Base-by-base conservation (phyloP, 2,329 filamentous ascomycete species). In the Colletotrichum godetiae region DNA sequence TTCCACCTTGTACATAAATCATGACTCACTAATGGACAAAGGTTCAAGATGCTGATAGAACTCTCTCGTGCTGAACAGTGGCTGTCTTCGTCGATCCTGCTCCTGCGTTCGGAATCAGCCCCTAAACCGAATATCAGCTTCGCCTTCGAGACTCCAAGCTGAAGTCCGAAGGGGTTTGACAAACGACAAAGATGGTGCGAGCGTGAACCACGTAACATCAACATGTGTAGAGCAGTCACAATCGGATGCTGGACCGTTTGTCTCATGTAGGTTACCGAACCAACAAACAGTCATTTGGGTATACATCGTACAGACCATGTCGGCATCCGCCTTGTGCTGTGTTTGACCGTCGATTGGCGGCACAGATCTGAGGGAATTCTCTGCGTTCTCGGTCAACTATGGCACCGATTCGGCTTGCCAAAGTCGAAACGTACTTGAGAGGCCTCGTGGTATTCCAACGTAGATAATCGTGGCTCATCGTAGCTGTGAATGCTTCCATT, bases 1-100 rank as follows among this genome's bases (percentile, higher is more conserved):
- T 19, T 55, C 37, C 31, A 66, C 56, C 22, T 24, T 66, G 55
- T 70, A 65, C 70, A 66, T 73, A 59, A 19, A 69, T 61, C 22
- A 57, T 58, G 67, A 66, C 61, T 61, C n/a, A 22, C 19, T 19
- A 63, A 57, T 57, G 37, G n/a, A 22, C 8, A 31, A 24, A 42
- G 2, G 19, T 29, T 33, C 24, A 11, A 22, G 27, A 27, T 13
- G 24, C n/a, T 49, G 19, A 19, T 22, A 35, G 22, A 22, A 35
- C 13, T 35, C n/a, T n/a, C 37, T 55, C n/a, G 5, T 27, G 49
- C 11, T 24, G 13, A 53, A 8, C 11, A 10, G 6, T 10, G 31
- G 7, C 37, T 19, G 5, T 31, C 3, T 13, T 35, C 33, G n/a
- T 7, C 49, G 15, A 22, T 2, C 27, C 10, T 33, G 10, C 19